Percentiles rank a stretch among this genome's conserved stretches.
These are phyloP conservation scores for Sodiomyces alkalinus DNA, from an alignment of 2,329 filamentous ascomycete species.

Conservation along the genomic window DNA sequence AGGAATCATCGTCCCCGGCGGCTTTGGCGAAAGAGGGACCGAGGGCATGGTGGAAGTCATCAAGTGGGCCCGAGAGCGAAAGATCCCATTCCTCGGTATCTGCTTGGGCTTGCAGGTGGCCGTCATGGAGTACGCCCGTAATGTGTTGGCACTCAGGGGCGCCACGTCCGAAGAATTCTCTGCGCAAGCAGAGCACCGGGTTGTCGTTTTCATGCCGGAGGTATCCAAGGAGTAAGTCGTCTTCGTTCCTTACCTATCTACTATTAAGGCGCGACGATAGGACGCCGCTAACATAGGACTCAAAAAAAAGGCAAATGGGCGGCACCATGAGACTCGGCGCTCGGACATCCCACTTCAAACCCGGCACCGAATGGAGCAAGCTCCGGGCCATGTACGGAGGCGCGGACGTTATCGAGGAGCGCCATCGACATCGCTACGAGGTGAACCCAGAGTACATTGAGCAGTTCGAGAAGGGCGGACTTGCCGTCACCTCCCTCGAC, in stretches of 20 bases:
- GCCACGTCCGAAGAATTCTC: conserved; percentile 42
- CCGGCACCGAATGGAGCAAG: conserved; percentile 61
- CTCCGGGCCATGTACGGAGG: conserved; percentile 60
- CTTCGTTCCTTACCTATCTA: neutral
- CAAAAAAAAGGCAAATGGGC: conserved; percentile 35
- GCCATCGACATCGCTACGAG: conserved; percentile 82
- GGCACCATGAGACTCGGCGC: conserved; percentile 79
- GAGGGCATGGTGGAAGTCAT: conserved; percentile 82
- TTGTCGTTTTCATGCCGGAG: conserved; percentile 90
- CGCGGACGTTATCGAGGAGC: conserved; percentile 44
- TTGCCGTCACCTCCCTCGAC: conserved; percentile 69
- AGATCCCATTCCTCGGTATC: conserved; percentile 73
- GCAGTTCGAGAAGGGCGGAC: conserved; percentile 48
- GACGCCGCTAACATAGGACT: neutral
- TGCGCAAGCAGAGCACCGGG: conserved; percentile 43
- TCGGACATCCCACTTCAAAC: conserved; percentile 60
- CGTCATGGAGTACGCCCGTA: conserved; percentile 75
- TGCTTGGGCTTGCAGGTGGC: conserved; percentile 90
- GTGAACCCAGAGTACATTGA: conserved; percentile 71
- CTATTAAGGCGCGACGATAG: no score
- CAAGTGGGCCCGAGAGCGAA: conserved; percentile 74
- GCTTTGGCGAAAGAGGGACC: conserved; percentile 68
- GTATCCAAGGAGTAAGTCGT: conserved; percentile 22
- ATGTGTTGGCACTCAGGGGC: conserved; percentile 48
- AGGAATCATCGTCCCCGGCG: conserved; percentile 55